Conservation (phyloP, 1,284 basidiomycete genomes). For the Mycosarcoma mackinlayi region DNA sequence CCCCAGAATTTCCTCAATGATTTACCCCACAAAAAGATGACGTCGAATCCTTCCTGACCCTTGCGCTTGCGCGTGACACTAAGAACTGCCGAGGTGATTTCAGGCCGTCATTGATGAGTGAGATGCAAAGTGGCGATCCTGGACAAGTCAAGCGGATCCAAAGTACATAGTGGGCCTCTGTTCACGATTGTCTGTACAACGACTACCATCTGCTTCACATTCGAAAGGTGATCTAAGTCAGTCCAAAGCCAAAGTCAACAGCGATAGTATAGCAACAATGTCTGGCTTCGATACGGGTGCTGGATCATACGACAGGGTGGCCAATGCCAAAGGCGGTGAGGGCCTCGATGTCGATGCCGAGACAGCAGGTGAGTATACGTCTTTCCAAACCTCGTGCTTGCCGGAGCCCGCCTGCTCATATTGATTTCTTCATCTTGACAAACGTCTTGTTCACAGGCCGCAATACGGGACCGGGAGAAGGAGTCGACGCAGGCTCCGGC, state of each 20-base stretch:
- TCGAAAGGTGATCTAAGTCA: too few species aligned
- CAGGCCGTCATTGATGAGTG: conserved; percentile 8
- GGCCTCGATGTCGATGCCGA: conserved; percentile 24
- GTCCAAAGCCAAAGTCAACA: too few species aligned
- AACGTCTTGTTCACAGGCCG: conserved; percentile 7
- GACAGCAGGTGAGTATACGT: conserved; percentile 12
- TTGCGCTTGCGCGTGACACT: too few species aligned
- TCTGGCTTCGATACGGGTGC: conserved; percentile 24
- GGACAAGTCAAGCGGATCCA: too few species aligned
- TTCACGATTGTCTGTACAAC: neutral
- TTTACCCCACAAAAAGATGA: conserved; percentile 14
- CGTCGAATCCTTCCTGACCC: conserved; percentile 6
- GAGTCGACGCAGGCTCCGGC: conserved; percentile 13
- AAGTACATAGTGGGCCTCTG: too few species aligned
- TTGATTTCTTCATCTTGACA: neutral
- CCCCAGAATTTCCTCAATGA: neutral
- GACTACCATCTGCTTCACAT: neutral
- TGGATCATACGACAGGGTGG: conserved; percentile 19
- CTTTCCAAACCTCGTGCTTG: neutral
- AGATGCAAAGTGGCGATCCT: conserved; percentile 8
- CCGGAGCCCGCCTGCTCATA: neutral
- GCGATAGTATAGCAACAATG: neutral
- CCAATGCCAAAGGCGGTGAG: conserved; percentile 11
- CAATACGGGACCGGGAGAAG: conserved; percentile 11
- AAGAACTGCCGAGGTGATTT: conserved; percentile 5